phyloP scores from a whole-genome alignment of 2,329 filamentous ascomycete genomes.

The Fusarium sp. region DNA sequence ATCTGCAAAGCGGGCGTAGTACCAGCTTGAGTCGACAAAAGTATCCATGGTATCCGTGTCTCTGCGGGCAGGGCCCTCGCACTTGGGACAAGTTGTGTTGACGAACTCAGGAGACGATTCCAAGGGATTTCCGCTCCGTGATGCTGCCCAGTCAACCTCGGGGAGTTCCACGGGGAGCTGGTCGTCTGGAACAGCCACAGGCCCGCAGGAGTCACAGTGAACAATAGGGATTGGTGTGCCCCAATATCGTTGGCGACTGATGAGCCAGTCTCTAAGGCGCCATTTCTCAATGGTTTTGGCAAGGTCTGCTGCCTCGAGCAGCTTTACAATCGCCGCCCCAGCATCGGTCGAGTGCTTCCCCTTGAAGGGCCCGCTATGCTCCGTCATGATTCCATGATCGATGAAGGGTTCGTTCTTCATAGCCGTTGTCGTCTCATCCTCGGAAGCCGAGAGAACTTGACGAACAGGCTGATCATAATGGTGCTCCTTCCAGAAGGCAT shows the following conservation, averaged over 20 bases:
- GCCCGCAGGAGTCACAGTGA: slow-evolving; percentile 83
- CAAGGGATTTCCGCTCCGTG: slow-evolving; percentile 83
- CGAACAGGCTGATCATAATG: slow-evolving; percentile 72
- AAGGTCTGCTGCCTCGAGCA: slow-evolving; percentile 69
- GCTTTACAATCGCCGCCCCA: slow-evolving; percentile 71
- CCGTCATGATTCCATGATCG: slow-evolving; percentile 77
- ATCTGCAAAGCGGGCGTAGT: slow-evolving; percentile 86
- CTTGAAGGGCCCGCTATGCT: slow-evolving; percentile 75
- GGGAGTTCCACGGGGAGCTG: slow-evolving; percentile 86
- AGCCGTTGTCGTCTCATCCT: slow-evolving; percentile 63
- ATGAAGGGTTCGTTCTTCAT: slow-evolving; percentile 71
- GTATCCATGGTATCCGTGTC: slow-evolving; percentile 98
- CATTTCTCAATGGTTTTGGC: slow-evolving; percentile 79
- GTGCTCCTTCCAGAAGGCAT: slow-evolving; percentile 85
- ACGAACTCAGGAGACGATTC: slow-evolving; percentile 81
- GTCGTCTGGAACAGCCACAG: slow-evolving; percentile 82
- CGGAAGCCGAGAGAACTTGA: slow-evolving; percentile 72
- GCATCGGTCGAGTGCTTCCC: slow-evolving; percentile 76
- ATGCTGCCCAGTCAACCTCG: slow-evolving; percentile 77
- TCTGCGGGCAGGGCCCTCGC: slow-evolving; percentile 78
- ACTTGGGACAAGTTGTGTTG: slow-evolving; percentile 82
- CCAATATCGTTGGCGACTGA: slow-evolving; percentile 95
- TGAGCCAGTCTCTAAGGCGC: slow-evolving; percentile 90
- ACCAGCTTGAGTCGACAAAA: slow-evolving; percentile 96
- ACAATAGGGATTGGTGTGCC: slow-evolving; percentile 91